Conservation (phyloP, 768 basidiomycete genomes). For the Clitopilus hobsonii region DNA sequence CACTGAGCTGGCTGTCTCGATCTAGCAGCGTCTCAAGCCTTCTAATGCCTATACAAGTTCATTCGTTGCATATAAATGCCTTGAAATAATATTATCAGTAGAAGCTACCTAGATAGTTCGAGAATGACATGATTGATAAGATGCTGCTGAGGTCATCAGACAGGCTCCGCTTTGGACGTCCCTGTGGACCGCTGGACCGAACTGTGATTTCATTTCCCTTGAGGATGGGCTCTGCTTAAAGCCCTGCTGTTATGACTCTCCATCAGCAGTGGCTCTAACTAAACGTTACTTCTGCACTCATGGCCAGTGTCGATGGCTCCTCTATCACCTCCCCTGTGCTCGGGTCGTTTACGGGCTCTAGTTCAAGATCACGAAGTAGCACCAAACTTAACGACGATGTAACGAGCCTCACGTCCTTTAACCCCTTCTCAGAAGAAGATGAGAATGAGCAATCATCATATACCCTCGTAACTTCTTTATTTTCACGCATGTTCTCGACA, state of each 20-base stretch:
- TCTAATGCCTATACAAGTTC: not conserved
- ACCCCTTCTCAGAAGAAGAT: slow-evolving; percentile 91
- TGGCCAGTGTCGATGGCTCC: slow-evolving; percentile 20
- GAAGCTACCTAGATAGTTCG: not conserved
- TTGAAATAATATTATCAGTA: too few species aligned
- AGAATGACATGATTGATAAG: not conserved
- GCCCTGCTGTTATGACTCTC: not conserved
- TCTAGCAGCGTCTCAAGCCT: too few species aligned
- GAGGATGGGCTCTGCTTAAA: not conserved
- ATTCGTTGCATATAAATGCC: too few species aligned
- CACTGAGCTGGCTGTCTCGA: too few species aligned
- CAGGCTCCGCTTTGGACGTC: too few species aligned
- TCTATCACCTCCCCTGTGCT: slow-evolving; percentile 28
- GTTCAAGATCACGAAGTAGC: slow-evolving; percentile 60
- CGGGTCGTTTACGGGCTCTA: slow-evolving; percentile 32
- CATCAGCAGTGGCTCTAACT: not conserved
- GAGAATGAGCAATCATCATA: slow-evolving; percentile 87
- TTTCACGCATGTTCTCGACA: slow-evolving; percentile 71
- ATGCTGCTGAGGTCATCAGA: not conserved
- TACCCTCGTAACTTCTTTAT: slow-evolving; percentile 74
- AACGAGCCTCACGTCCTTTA: slow-evolving; percentile 77
- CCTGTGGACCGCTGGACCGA: not conserved
- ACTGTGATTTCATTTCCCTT: not conserved
- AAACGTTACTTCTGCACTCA: slow-evolving; percentile 1
- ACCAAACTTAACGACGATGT: slow-evolving; percentile 58